Conservation (phyloP, 2,329 filamentous ascomycete genomes). For the Xylaria arbuscula region DNA sequence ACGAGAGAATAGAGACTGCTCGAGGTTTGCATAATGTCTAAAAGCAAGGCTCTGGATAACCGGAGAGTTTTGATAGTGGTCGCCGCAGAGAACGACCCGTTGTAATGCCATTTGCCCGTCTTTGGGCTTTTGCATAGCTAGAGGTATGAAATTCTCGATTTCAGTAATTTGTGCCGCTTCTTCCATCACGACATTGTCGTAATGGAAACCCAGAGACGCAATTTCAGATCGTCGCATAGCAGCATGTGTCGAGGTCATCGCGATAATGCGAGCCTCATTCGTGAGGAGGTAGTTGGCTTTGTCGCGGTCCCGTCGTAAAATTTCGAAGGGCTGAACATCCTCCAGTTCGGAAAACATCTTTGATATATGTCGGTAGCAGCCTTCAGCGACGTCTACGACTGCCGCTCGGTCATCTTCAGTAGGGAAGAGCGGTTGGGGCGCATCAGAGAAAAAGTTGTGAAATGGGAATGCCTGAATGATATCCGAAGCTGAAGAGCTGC, state of each 20-base stretch:
- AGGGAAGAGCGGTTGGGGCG: conserved; percentile 87
- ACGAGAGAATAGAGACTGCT: conserved; percentile 93
- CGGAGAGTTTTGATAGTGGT: conserved; percentile 96
- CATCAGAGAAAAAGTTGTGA: conserved; percentile 85
- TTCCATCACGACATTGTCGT: conserved; percentile 98
- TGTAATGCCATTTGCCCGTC: conserved; percentile 81
- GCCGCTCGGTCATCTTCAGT: conserved; percentile 70
- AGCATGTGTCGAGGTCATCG: conserved; percentile 98
- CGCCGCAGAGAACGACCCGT: conserved; percentile 90
- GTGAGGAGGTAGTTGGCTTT: conserved; percentile 96
- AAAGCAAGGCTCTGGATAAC: conserved; percentile 95
- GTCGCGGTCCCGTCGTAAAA: conserved; percentile 86
- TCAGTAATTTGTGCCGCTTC: conserved; percentile 98
- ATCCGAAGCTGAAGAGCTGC: conserved; percentile 67
- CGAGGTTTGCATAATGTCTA: conserved; percentile 92
- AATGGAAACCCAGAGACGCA: conserved; percentile 90
- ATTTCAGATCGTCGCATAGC: conserved; percentile 95
- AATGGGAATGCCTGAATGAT: conserved; percentile 86
- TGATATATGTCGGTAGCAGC: conserved; percentile 88
- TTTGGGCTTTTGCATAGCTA: conserved; percentile 87
- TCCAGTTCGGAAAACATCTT: conserved; percentile 93
- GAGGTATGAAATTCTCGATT: conserved; percentile 94
- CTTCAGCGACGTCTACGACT: conserved; percentile 79
- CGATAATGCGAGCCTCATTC: conserved; percentile 96
- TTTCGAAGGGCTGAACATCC: conserved; percentile 94